phyloP scores from a whole-genome alignment of 768 basidiomycete species.

The Asterophora lycoperdoides region DNA sequence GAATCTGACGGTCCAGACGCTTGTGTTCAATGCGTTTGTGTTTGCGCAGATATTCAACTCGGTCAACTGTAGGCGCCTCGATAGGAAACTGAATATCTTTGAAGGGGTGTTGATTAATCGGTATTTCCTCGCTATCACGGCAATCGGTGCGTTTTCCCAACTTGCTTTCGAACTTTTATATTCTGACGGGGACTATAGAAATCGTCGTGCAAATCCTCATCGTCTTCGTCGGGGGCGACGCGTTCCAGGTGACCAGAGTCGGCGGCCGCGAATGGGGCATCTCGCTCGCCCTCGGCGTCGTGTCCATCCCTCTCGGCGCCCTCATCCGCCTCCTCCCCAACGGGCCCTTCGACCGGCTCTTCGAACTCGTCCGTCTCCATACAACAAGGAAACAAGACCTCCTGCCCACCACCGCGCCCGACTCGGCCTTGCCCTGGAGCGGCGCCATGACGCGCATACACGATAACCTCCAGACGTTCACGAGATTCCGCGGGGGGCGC shows the following conservation, averaged over 20 bases:
- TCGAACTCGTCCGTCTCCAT: constrained; percentile 50
- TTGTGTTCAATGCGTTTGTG: constrained; percentile 98
- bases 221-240: constrained; percentile 86
- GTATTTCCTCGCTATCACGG: constrained; percentile 82
- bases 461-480: constrained; percentile 82
- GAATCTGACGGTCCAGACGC: constrained; percentile 60
- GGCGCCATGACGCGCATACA: constrained; percentile 77
- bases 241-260: constrained; percentile 83
- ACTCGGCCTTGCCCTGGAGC: constrained; percentile 60
- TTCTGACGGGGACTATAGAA: constrained; percentile 48
- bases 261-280: constrained; percentile 90
- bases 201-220: constrained; percentile 82
- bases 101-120: constrained; percentile 74
- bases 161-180: constrained; percentile 17
- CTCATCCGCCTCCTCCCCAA: constrained; percentile 81
- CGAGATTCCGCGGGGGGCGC: constrained; percentile 84
- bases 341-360: constrained; percentile 62
- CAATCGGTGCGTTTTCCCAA: constrained; percentile 64
- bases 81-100: constrained; percentile 84
- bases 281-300: constrained; percentile 78
- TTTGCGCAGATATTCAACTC: constrained; percentile 98
- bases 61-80: constrained; percentile 84
- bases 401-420: constrained; percentile 60
- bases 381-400: constrained; percentile 47
- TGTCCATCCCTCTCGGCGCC: constrained; percentile 85